phyloP scores from a whole-genome alignment of 2,329 filamentous ascomycete species.

The Pseudogymnoascus sp. region DNA sequence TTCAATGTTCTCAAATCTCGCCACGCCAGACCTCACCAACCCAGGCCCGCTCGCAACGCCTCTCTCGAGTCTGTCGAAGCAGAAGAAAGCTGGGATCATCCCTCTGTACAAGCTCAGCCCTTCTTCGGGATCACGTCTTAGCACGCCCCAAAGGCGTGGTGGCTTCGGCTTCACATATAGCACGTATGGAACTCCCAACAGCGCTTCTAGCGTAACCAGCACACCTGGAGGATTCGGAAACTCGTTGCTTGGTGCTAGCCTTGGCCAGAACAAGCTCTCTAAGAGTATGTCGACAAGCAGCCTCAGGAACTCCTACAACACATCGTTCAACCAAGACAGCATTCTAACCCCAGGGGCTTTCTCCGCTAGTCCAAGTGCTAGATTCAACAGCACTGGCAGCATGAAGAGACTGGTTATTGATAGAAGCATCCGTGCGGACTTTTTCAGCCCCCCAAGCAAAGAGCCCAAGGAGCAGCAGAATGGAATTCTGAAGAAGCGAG shows the following conservation, averaged over 20 bases:
- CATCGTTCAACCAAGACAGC: slow-evolving; percentile 77
- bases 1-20: slow-evolving; percentile 73
- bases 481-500: slow-evolving; percentile 63
- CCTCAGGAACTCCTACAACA: slow-evolving; percentile 72
- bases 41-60: slow-evolving; percentile 90
- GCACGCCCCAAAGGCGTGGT: slow-evolving; percentile 76
- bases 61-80: slow-evolving; percentile 63
- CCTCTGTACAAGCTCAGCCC: slow-evolving; percentile 86
- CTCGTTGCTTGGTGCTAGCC: slow-evolving; percentile 57
- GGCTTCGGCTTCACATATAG: slow-evolving; percentile 93
- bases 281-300: slow-evolving; percentile 89
- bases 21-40: slow-evolving; percentile 55
- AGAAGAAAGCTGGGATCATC: slow-evolving; percentile 70
- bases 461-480: slow-evolving; percentile 39
- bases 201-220: slow-evolving; percentile 57
- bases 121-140: slow-evolving; percentile 67
- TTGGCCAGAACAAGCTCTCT: slow-evolving; percentile 56
- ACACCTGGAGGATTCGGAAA: slow-evolving; percentile 62
- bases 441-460: slow-evolving; percentile 55
- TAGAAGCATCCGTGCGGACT: slow-evolving; percentile 69
- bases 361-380: slow-evolving; percentile 57
- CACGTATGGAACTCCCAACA: slow-evolving; percentile 76
- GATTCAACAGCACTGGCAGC: slow-evolving; percentile 60
- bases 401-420: slow-evolving; percentile 93
- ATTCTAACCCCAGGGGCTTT: slow-evolving; percentile 82